Conservation (phyloP, 2,329 filamentous ascomycete genomes). For the Alternaria viburni region DNA sequence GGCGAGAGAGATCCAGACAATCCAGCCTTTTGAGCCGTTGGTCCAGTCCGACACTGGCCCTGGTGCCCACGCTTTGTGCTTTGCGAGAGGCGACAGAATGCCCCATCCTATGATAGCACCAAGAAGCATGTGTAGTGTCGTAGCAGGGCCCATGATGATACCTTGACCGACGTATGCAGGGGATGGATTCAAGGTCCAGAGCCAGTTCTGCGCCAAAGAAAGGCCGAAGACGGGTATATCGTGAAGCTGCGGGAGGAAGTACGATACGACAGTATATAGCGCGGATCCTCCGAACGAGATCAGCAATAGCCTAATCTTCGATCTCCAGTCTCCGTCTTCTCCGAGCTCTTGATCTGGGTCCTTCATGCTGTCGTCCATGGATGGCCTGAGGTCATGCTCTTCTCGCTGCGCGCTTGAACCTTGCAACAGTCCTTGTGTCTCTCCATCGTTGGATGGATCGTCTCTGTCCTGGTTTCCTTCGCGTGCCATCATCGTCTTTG, state of each 20-base stretch:
- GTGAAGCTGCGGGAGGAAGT: constrained; percentile 85
- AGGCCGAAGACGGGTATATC: constrained; percentile 86
- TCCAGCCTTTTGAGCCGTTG: constrained; percentile 94
- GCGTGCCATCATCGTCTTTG: constrained; percentile 12
- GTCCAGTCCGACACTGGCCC: constrained; percentile 89
- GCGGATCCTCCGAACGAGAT: constrained; percentile 67
- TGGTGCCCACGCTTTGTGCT: constrained; percentile 85
- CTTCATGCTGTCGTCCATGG: constrained; percentile 20
- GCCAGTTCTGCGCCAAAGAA: constrained; percentile 76
- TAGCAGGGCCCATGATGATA: constrained; percentile 97
- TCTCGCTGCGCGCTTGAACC: constrained; percentile 24
- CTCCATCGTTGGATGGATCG: constrained; percentile 20
- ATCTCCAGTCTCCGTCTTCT: constrained; percentile 62
- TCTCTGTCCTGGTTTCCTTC: constrained; percentile 2
- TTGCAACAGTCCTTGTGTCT: constrained; percentile 45
- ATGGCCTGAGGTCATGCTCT: constrained; percentile 27
- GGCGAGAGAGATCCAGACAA: constrained; percentile 92
- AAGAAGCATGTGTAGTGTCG: constrained; percentile 92
- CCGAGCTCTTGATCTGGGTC: constrained; percentile 33
- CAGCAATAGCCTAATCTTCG: constrained; percentile 65
- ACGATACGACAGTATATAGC: constrained; percentile 75
- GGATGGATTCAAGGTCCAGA: constrained; percentile 96
- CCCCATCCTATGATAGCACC: constrained; percentile 92
- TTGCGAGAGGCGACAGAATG: constrained; percentile 86
- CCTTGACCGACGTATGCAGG: constrained; percentile 98